Evolutionary conservation across 257 asterid genomes (phyloP), one percentile per base, ranked within the genome.

Genomic region (Przewalskia tangutica): DNA sequence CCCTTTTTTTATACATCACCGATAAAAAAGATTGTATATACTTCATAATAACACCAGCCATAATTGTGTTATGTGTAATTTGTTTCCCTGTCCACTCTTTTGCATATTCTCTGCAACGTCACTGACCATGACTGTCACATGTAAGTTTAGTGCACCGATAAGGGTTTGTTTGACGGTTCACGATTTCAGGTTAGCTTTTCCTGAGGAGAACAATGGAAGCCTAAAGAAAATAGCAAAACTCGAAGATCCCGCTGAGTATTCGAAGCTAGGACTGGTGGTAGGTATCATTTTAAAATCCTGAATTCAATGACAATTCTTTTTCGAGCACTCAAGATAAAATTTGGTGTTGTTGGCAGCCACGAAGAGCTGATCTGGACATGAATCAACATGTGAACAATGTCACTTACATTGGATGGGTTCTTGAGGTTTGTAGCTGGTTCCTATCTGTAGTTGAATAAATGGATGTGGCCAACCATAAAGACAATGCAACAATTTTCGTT

Each of bases 141-240:
- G 0, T 12, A 73, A 73, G 60, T 48, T 73, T 73, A 20, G 60
- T 73, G 20, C 12, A 20, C 6, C 6, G 14, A 13, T 23, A 75
- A 75, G 23, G 4, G 14, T 4, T 66, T 66, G 53, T 66, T 66
- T 38, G 51, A 66, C 71, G 32, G 76, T 80, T 86, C 51, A 83
- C 77, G 42, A 84, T 88, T 82, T 59, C 87, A 93, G 99, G 84
- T 85, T 94, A 84, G 90, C 98, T 40, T 96, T 96, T 83, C 98
- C 98, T 20, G 97, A 96, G 88, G 97, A 89, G 89, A 94, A 91
- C 82, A 94, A 94, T 84, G 91, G 90, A 82, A 94, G 92, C 89
- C 88, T 67, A 89, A 94, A 88, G 88, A 89, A 86, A 85, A 91
- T 90, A 84, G 87, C 84, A 81, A 96, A 96, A 89, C 91, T 94